phyloP scores from a whole-genome alignment of 179 eudicot species.

The Actinidia arguta region DNA sequence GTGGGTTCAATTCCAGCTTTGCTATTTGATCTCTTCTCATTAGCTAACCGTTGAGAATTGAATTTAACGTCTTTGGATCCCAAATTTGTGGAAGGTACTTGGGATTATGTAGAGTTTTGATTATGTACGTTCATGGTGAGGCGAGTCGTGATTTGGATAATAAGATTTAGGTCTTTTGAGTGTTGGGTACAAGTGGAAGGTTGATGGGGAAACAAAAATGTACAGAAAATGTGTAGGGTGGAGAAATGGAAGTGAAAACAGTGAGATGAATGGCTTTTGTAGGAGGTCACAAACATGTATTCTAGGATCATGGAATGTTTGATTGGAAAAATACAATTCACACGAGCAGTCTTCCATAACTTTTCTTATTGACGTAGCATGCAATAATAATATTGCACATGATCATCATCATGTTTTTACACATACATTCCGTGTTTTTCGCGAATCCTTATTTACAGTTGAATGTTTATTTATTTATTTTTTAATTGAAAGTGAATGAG shows the following conservation, averaged over 20 bases:
- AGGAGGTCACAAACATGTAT: background rate
- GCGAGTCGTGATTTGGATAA: background rate
- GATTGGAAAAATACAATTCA: too few relatives aligned
- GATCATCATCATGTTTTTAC: too few relatives aligned
- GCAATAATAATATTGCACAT: too few relatives aligned
- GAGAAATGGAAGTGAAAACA: background rate
- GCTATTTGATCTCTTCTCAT: background rate
- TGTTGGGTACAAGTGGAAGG: background rate
- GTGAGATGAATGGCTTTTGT: background rate
- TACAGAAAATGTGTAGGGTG: background rate
- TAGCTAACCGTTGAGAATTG: background rate
- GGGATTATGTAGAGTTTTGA: background rate
- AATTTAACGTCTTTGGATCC: background rate
- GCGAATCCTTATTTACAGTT: too few relatives aligned
- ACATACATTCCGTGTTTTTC: too few relatives aligned
- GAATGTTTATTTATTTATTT: too few relatives aligned
- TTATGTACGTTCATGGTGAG: background rate
- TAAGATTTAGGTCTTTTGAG: background rate
- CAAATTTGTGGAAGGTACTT: background rate
- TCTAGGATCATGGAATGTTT: too few relatives aligned
- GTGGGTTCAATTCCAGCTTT: background rate
- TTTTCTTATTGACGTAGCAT: too few relatives aligned
- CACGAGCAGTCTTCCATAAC: too few relatives aligned
- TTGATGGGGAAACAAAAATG: background rate
- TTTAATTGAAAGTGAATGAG: too few relatives aligned